Percentiles rank a stretch among this genome's conserved stretches.
Conservation (phyloP, 176 grass and related monocot genomes). For the Zea luxurians region DNA sequence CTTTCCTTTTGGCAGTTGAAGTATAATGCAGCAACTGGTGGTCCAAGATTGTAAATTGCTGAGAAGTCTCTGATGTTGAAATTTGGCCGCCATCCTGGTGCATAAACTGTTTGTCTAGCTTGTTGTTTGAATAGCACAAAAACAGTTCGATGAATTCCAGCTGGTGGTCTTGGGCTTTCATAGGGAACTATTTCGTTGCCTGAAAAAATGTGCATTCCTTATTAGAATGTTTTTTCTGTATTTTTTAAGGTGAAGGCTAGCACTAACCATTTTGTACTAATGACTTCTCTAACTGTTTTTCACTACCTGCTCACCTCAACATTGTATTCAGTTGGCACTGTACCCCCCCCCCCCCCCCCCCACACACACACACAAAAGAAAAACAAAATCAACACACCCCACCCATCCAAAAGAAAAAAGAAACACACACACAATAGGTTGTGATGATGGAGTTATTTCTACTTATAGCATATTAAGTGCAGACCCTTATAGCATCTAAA, state of each 20-base stretch:
- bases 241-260: constrained; percentile 19
- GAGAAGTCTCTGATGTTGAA: constrained; percentile 90
- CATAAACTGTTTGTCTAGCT: constrained; percentile 57
- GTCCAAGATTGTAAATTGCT: constrained; percentile 70
- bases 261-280: constrained; percentile 16
- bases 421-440: neutral
- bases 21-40: constrained; percentile 74
- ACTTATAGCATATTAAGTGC: constrained; percentile 17
- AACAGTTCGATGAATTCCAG: constrained; percentile 84
- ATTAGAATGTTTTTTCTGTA: constrained; percentile 40
- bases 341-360: neutral
- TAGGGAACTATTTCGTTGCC: constrained; percentile 87
- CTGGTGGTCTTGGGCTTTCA: constrained; percentile 69
- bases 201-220: constrained; percentile 64
- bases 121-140: constrained; percentile 92
- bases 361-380: no score
- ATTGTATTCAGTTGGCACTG: constrained; percentile 21
- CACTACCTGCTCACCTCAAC: neutral
- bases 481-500: neutral
- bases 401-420: neutral
- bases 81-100: constrained; percentile 86
- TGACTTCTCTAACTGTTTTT: constrained; percentile 32
- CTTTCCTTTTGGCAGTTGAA: constrained; percentile 92
- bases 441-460: constrained; percentile 4
- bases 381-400: neutral